Evolutionary conservation across 345 rosid genomes (phyloP), one percentile per base, ranked within the genome.

Genomic region (Linum lewisii): DNA sequence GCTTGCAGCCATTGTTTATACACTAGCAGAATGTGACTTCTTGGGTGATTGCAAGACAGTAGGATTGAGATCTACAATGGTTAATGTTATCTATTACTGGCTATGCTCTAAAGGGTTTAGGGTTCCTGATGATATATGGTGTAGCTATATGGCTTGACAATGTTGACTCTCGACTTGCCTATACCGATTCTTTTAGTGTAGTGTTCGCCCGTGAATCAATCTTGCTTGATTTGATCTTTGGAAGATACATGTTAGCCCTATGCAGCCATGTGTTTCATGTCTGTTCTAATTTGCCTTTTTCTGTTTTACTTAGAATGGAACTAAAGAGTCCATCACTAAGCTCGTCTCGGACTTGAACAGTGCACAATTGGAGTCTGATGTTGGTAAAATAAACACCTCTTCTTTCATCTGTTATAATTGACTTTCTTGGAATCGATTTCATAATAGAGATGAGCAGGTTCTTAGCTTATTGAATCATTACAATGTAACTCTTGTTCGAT

Each of bases 261-360:
- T 52, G 14, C 56, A 3, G 11, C 25, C 15, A 20, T 52, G 5
- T 52, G 7, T 19, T 24, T 21, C 13, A 20, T 52, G 45, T 1
- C 29, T 62, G 20, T 51, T 60, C 42, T 58, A 22, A 54, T 58
- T 58, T 23, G 25, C 53, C 56, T 68, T 26, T 45, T 37, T n/a
- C 57, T 61, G 26, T 51, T 59, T n/a, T 54, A 4, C 69, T 16
- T 67, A 93, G 99, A 93, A 93, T 70, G 97, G 99, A 66, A 87
- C 96, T 44, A 93, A 87, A 64, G 92, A 93, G 62, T 81, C 97
- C 69, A 87, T 89, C 58, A 71, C 69, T 47, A 93, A 89, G 86
- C 95, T 93, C 72, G 81, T 93, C 69, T 77, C 92, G 52, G 99
- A 93, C 71, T 77, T 93, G 78, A 93, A 89, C 77, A 71, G 58